phyloP scores from a whole-genome alignment of 1,284 basidiomycete genomes.

The Fistulina hepatica region DNA sequence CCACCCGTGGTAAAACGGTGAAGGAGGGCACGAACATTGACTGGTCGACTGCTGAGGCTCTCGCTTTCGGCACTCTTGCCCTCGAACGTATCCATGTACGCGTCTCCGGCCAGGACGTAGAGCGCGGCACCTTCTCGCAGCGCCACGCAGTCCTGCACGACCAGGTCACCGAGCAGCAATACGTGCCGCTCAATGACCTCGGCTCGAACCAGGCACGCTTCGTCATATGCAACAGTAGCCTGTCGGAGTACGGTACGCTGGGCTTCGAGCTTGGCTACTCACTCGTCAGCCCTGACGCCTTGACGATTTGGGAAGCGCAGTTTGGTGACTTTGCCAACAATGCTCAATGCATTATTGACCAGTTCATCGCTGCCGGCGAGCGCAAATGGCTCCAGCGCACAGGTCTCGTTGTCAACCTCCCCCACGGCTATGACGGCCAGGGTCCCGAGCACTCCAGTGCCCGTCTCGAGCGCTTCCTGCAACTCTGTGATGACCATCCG shows the following conservation, averaged over 20 bases:
- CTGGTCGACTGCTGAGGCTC: constrained; percentile 98
- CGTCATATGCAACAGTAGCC: constrained; percentile 92
- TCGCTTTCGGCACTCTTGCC: constrained; percentile 90
- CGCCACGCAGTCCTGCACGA: constrained; percentile 97
- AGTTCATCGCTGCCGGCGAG: constrained; percentile 97
- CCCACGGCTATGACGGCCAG: constrained; percentile 98
- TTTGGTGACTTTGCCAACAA: constrained; percentile 98
- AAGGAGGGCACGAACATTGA: constrained; percentile 91
- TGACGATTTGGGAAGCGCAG: constrained; percentile 98
- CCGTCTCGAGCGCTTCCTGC: constrained; percentile 93
- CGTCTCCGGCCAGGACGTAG: constrained; percentile 96
- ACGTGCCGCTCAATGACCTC: constrained; percentile 84
- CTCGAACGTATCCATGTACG: constrained; percentile 93
- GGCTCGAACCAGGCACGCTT: constrained; percentile 84
- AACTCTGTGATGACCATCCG: constrained; percentile 97
- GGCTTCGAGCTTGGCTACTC: constrained; percentile 99
- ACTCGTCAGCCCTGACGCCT: constrained; percentile 86
- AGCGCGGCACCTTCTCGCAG: constrained; percentile 99
- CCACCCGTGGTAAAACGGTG: constrained; percentile 79
- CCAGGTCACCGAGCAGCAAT: constrained; percentile 86
- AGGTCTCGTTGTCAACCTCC: constrained; percentile 86
- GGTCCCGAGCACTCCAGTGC: constrained; percentile 98
- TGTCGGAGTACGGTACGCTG: constrained; percentile 92
- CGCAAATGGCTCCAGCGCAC: constrained; percentile 97
- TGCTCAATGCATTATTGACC: constrained; percentile 97